Base-by-base conservation (phyloP, 805 yeast species). In the Zygosaccharomyces bailii region DNA sequence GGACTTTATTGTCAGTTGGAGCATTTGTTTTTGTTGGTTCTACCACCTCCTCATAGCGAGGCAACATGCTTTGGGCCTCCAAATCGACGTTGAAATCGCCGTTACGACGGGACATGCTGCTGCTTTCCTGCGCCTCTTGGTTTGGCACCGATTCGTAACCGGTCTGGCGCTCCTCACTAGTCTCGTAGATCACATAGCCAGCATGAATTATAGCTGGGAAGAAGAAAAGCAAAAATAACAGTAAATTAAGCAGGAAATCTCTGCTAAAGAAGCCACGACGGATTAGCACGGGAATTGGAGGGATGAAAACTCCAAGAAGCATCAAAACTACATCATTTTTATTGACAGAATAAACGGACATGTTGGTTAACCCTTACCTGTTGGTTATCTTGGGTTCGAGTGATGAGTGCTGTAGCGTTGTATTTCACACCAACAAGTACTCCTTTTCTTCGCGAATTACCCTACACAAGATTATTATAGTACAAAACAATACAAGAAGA, bases 121-220 rank as follows among this genome's bases (percentile, higher is more conserved):
- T 29, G 43, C 14, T 44, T 47, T 25, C 46, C 50, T 17, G 29
- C 20, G 8, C 39, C 48, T 37, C 40, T 17, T 34, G 45, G 20
- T 23, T 13, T 9, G 50, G 34, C 2, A 43, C 34, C 5, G 37
- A 19, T 14, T 23, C 49, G 36, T 39, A 46, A 25, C 44, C 51
- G 10, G 33, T 30, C 14, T 46, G 35, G 18, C 59, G 50, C 38
- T 56, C 60, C 13, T 42, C 42, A 40, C 61, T 56, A 5, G 63
- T 53, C 45, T 50, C 57, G 30, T 56, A 50, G 23, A 59, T 43
- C 17, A 59, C 55, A 30, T 57, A 59, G 10, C 50, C 45, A 6
- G 60, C 56, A 38, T 59, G 63, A 20, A 58, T 46, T 8, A 49
- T 49, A 11, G 61, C 63, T 16, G 62, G 62, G 49, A 59, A 52